Evolutionary conservation across 192 early-diverging fungal species (phyloP).

Genomic region (Funneliformis mosseae): DNA sequence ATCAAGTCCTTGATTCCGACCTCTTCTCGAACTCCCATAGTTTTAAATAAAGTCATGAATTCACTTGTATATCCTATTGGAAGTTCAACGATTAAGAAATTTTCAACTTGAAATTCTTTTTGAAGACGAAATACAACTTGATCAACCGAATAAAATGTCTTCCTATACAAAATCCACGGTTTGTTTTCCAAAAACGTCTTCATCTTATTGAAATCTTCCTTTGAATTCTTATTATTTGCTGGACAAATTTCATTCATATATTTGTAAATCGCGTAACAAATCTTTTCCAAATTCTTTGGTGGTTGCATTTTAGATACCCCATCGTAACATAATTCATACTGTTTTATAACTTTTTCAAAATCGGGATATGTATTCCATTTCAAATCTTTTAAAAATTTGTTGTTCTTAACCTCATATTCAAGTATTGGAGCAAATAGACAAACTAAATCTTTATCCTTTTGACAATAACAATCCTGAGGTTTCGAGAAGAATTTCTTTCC

Average conservation of each 20-base stretch:
- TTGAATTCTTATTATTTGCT: not conserved
- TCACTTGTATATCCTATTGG: not conserved
- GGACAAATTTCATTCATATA: not conserved
- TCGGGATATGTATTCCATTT: not conserved
- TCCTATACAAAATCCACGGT: not conserved
- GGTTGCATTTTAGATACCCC: not conserved
- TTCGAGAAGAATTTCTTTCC: not conserved
- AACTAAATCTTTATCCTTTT: not conserved
- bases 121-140: not conserved
- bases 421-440: not conserved
- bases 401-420: not conserved
- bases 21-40: constrained; percentile 6
- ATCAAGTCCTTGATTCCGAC: not conserved
- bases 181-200: not conserved
- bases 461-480: not conserved
- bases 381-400: not conserved
- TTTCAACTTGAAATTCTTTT: not conserved
- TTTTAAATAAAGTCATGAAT: not conserved
- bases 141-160: not conserved
- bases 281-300: not conserved
- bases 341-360: not conserved
- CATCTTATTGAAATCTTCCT: not conserved
- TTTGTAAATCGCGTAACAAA: not conserved
- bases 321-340: not conserved
- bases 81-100: not conserved